These are phyloP conservation scores for Pisolithus marmoratus DNA, from an alignment of 768 basidiomycete genomes.

Conservation along the genomic window DNA sequence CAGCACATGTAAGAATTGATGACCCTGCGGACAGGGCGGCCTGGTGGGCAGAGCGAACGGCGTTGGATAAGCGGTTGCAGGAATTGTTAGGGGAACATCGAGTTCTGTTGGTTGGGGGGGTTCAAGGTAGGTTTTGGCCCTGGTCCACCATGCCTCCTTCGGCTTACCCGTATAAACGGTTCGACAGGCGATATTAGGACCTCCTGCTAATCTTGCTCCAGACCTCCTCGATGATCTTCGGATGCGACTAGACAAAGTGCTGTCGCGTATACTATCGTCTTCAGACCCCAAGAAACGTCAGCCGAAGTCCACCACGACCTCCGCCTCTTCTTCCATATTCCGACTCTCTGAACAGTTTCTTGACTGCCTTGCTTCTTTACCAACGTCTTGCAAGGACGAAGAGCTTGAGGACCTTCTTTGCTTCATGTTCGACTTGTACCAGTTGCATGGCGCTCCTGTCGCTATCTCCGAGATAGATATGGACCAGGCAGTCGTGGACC, in stretches of 20 bases:
- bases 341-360: conserved; percentile 71
- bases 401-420: conserved; percentile 94
- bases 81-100: conserved; percentile 78
- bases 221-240: conserved; percentile 54
- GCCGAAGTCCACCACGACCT: background rate
- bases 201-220: conserved; percentile 35
- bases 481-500: conserved; percentile 82
- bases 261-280: conserved; percentile 55
- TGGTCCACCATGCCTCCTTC: background rate
- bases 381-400: conserved; percentile 81
- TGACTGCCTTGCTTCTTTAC: conserved; percentile 79
- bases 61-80: conserved; percentile 71
- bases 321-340: conserved; percentile 31
- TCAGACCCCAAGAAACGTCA: conserved; percentile 58
- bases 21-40: conserved; percentile 56
- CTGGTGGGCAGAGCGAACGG: conserved; percentile 84
- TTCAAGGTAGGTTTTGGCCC: background rate
- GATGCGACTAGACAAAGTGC: conserved; percentile 66
- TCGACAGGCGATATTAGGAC: conserved; percentile 56
- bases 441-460: conserved; percentile 85
- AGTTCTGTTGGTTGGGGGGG: conserved; percentile 73
- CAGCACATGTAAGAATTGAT: conserved; percentile 63
- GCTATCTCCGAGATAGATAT: conserved; percentile 90
- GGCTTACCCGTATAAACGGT: conserved; percentile 1
- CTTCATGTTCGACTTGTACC: conserved; percentile 90